Conservation (phyloP, 306 rosid genomes). For the Cyamopsis tetragonoloba region DNA sequence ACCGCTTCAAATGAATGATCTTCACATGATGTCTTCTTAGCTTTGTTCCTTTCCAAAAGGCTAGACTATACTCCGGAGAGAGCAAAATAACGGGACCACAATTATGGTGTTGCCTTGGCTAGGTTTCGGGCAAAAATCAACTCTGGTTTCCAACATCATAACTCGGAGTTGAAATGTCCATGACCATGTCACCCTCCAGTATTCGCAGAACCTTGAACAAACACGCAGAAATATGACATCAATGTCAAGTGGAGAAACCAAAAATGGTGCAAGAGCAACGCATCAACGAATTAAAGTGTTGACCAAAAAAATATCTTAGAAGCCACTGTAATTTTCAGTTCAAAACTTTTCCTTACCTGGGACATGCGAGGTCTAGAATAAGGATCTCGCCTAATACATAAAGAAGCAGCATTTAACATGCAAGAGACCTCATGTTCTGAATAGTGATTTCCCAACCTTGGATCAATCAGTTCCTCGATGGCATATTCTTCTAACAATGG, state of each 20-base stretch:
- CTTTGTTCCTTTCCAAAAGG: constrained; percentile 52
- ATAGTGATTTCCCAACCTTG: constrained; percentile 63
- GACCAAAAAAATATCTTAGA: not conserved
- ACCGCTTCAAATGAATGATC: constrained; percentile 38
- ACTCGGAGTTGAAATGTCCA: constrained; percentile 61
- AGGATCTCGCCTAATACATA: constrained; percentile 89
- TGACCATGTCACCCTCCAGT: constrained; percentile 74
- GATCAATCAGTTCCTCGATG: constrained; percentile 82
- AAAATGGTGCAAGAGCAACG: not conserved
- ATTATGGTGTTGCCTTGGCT: constrained; percentile 37
- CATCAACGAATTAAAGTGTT: not conserved
- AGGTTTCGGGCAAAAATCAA: constrained; percentile 48
- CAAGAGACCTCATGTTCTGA: constrained; percentile 85
- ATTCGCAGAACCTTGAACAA: constrained; percentile 70
- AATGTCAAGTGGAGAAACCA: not conserved
- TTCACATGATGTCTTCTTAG: constrained; percentile 43
- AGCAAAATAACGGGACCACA: constrained; percentile 36
- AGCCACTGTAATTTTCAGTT: not conserved
- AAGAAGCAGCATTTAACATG: constrained; percentile 90
- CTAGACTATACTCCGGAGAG: constrained; percentile 37
- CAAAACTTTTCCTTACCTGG: constrained; percentile 45
- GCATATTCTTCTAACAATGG: constrained; percentile 76
- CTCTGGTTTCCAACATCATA: constrained; percentile 61
- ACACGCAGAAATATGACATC: not conserved
- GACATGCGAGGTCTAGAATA: constrained; percentile 96